phyloP scores from a whole-genome alignment of 2,329 filamentous ascomycete genomes.

The Fusarium nodosum region DNA sequence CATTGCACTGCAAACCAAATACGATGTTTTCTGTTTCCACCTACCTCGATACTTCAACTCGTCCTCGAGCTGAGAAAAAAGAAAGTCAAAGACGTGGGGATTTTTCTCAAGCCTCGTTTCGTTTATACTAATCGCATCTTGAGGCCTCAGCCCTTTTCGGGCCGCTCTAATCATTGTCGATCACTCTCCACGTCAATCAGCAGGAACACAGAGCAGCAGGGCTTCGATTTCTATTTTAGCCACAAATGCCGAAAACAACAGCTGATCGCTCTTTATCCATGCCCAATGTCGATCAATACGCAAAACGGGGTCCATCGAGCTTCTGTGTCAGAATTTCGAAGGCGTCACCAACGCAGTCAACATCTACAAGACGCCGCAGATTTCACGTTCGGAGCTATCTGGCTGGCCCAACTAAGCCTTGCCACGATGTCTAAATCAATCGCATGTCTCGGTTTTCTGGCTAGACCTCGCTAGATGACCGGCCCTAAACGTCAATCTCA shows the following conservation, averaged over 20 bases:
- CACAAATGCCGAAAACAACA: constrained; percentile 20
- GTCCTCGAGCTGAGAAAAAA: constrained; percentile 20
- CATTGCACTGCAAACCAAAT: constrained; percentile 26
- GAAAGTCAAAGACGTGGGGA: constrained; percentile 11
- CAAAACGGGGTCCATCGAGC: constrained; percentile 26
- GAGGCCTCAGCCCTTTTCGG: constrained; percentile 3
- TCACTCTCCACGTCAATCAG: constrained; percentile 26
- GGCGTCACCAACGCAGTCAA: constrained; percentile 12
- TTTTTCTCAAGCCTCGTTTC: constrained; percentile 8
- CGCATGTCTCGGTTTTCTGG: constrained; percentile 25
- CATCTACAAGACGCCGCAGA: constrained; percentile 7
- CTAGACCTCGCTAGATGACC: constrained; percentile 6
- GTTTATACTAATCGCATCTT: constrained; percentile 4
- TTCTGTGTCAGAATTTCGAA: constrained; percentile 7
- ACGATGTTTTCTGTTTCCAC: constrained; percentile 27
- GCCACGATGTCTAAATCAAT: constrained; percentile 26
- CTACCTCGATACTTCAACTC: constrained; percentile 13
- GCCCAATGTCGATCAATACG: constrained; percentile 40
- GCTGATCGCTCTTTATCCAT: constrained; percentile 9
- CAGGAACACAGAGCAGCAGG: constrained; percentile 1
- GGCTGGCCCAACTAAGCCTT: constrained; percentile 16
- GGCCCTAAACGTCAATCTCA: constrained; percentile 19
- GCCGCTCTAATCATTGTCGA: constrained; percentile 10
- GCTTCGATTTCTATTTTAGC: constrained; percentile 36
- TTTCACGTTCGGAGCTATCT: constrained; percentile 7